phyloP scores from a whole-genome alignment of 2,329 filamentous ascomycete genomes.

The Fusarium fujikuroi region DNA sequence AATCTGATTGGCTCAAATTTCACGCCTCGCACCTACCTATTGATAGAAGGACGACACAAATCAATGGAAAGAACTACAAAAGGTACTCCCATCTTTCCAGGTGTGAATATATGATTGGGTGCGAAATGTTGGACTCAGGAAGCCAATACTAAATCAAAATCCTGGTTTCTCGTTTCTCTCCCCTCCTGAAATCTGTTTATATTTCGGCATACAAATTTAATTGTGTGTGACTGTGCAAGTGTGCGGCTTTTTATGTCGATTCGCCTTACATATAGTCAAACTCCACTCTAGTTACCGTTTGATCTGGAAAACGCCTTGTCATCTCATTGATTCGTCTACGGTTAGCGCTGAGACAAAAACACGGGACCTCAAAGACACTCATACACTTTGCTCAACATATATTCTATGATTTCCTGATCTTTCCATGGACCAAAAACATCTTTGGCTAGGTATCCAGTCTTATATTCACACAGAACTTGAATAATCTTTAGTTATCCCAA shows the following conservation, averaged over 20 bases:
- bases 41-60: neutral
- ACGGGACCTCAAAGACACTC: neutral
- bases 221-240: neutral
- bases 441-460: neutral
- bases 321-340: neutral
- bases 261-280: neutral
- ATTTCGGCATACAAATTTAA: neutral
- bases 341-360: slow-evolving; percentile 7
- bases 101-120: neutral
- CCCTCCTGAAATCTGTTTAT: neutral
- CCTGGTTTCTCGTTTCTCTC: neutral
- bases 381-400: neutral
- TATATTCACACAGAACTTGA: neutral
- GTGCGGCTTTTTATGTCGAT: slow-evolving; percentile 1
- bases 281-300: slow-evolving; percentile 1
- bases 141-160: neutral
- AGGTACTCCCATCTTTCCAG: neutral
- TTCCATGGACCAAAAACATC: neutral
- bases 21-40: neutral
- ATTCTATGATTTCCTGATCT: neutral
- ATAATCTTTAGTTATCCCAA: neutral
- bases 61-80: neutral
- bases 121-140: neutral
- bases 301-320: slow-evolving; percentile 11
- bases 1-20: neutral